A percentile compares a stretch with the other conserved stretches of the same genome.
These are phyloP conservation scores for Suhomyces terraborum DNA, from an alignment of 1,139 yeast genomes.

Conservation along the genomic window DNA sequence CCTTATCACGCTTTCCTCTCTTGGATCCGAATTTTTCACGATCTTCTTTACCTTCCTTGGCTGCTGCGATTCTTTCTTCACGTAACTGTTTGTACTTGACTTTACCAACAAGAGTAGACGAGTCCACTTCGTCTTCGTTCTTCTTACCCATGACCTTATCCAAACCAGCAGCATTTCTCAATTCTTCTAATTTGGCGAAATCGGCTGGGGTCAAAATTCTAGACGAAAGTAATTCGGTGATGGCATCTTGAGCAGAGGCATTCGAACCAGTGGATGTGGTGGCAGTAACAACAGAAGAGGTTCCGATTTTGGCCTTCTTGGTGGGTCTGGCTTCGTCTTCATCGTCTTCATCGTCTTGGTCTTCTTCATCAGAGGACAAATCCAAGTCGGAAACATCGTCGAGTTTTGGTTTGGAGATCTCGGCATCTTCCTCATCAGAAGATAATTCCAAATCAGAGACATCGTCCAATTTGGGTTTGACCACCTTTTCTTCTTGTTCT, in stretches of 20 bases:
- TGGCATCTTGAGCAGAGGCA: conserved; percentile 41
- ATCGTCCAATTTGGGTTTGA: conserved; percentile 33
- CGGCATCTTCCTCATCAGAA: conserved; percentile 25
- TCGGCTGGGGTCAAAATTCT: conserved; percentile 95
- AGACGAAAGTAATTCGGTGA: conserved; percentile 65
- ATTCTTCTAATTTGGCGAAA: conserved; percentile 90
- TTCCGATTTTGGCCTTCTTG: conserved; percentile 26
- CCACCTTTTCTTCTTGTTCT: conserved; percentile 38
- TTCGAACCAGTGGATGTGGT: no score
- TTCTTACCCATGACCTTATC: conserved; percentile 70
- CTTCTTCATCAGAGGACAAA: conserved; percentile 27
- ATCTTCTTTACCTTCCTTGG: conserved; percentile 89
- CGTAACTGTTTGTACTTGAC: conserved; percentile 81
- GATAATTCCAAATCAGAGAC: conserved; percentile 38
- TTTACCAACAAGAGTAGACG: conserved; percentile 75
- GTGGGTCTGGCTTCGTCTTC: conserved; percentile 26
- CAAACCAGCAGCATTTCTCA: conserved; percentile 80
- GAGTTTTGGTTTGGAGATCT: conserved; percentile 25
- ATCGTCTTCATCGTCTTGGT: conserved; percentile 29
- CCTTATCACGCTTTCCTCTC: conserved; percentile 75
- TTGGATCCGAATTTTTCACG: conserved; percentile 88
- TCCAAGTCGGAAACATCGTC: conserved; percentile 41
- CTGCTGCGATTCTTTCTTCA: conserved; percentile 87
- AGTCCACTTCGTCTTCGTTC: conserved; percentile 82
- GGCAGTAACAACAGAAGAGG: conserved; percentile 6